Evolutionary conservation across 257 asterid genomes (phyloP), one percentile per base, ranked within the genome.

Genomic region (Eustoma russellianum): DNA sequence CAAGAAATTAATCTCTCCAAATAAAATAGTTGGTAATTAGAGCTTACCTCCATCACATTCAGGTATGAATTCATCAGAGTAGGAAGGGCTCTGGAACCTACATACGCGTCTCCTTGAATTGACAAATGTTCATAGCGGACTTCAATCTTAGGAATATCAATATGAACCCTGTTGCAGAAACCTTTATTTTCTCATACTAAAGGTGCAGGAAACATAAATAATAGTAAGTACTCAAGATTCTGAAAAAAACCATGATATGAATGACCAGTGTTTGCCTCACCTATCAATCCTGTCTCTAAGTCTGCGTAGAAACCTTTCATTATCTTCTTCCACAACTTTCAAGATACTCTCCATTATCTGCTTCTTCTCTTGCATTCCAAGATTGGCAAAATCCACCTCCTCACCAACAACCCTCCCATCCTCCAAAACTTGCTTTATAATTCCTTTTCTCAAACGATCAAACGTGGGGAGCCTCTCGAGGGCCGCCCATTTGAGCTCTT

Each of bases 401-500:
- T 79, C 86, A 2, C 70, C 71, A 16, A 82, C 83, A 45, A 75
- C 68, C 48, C 77, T 77, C 6, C 98, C 98, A 52, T 80, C 85
- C 6, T 84, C 96, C 77, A 72, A 50, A 2, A 83, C 92, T 51
- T 75, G 76, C 70, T 61, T 81, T 53, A 87, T 56, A 38, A 91
- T 74, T 57, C 96, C 96, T 70, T 77, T 87, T 69, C 94, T 74
- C 59, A 84, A 68, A 3, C 96, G 79, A 52, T 91, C 98, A 45
- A 73, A 79, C 0, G 98, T 91, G 0, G 95, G 98, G 50, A 87
- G 94, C 68, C 93, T 77, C 66, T 91, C 98, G 13, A 91, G 84
- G 46, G 98, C 96, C 2, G 96, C 96, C 98, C 98, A 91, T 72
- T 72, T 78, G 5, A 91, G 85, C 80, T 86, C 98, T 24, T 82